A percentile compares a stretch with the other conserved stretches of the same genome.
Evolutionary conservation across 345 rosid species (phyloP).

Genomic region (Boechera divaricarpa): DNA sequence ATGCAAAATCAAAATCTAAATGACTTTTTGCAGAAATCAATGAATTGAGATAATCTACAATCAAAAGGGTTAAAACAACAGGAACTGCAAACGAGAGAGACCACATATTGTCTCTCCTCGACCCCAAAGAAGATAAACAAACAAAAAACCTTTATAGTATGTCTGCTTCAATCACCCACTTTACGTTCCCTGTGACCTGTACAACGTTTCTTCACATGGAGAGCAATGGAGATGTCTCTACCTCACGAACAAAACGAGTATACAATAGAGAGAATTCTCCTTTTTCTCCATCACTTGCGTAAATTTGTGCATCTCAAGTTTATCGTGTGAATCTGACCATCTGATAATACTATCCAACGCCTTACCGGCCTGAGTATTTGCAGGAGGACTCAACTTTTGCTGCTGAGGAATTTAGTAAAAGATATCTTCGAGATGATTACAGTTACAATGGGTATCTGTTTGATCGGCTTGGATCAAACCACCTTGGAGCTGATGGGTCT

Average conservation of each 20-base stretch:
- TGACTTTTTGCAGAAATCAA: slow-evolving; percentile 15
- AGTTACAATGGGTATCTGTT: slow-evolving; percentile 51
- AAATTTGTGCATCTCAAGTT: slow-evolving; percentile 20
- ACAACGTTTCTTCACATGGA: slow-evolving; percentile 31
- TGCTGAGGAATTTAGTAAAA: slow-evolving; percentile 31
- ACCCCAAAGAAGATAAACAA: slow-evolving; percentile 9
- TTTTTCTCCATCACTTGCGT: slow-evolving; percentile 14
- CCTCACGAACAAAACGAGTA: slow-evolving; percentile 20
- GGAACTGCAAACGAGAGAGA: slow-evolving; percentile 6
- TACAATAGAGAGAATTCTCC: not conserved
- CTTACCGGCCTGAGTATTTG: slow-evolving; percentile 24
- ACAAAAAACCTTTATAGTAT: slow-evolving; percentile 14
- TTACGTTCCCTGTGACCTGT: slow-evolving; percentile 29
- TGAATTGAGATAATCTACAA: slow-evolving; percentile 30
- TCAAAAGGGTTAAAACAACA: slow-evolving; percentile 22
- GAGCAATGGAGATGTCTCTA: slow-evolving; percentile 29
- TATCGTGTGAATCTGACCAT: slow-evolving; percentile 27
- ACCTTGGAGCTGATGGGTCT: slow-evolving; percentile 41
- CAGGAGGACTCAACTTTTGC: slow-evolving; percentile 36
- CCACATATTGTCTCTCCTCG: slow-evolving; percentile 4
- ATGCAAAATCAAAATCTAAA: not conserved
- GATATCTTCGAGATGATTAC: slow-evolving; percentile 23
- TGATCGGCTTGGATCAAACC: slow-evolving; percentile 53
- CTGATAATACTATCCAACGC: not conserved
- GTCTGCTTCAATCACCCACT: not conserved